Conservation (phyloP, 257 asterid species). For the Anisodus tanguticus region DNA sequence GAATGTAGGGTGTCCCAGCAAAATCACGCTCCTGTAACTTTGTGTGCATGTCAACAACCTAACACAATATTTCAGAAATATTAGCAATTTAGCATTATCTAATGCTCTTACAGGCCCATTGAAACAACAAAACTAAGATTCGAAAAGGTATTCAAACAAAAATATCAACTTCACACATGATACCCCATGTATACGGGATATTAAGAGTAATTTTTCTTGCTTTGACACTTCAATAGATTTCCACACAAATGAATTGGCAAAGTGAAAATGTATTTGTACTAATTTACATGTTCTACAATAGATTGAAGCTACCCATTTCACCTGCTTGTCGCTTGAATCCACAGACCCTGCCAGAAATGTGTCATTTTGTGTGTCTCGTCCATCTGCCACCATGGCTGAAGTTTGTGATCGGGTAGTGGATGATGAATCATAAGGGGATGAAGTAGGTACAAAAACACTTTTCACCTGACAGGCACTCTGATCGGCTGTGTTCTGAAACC, state of each 20-base stretch:
- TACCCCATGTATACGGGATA: slow-evolving; percentile 1
- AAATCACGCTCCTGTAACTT: slow-evolving; percentile 79
- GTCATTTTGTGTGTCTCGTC: slow-evolving; percentile 72
- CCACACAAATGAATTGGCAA: neutral
- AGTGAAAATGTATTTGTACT: neutral
- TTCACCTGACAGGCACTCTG: slow-evolving; percentile 57
- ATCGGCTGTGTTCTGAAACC: slow-evolving; percentile 56
- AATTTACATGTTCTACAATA: slow-evolving; percentile 21
- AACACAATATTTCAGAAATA: slow-evolving; percentile 38
- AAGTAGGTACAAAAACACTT: slow-evolving; percentile 65
- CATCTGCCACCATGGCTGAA: slow-evolving; percentile 72
- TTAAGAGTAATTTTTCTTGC: neutral
- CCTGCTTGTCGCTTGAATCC: slow-evolving; percentile 74
- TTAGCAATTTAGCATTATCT: neutral
- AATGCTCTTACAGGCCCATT: neutral
- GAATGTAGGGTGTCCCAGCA: slow-evolving; percentile 83
- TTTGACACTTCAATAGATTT: neutral
- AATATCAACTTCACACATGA: slow-evolving; percentile 3
- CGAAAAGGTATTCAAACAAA: slow-evolving; percentile 7
- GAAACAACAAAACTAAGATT: slow-evolving; percentile 13
- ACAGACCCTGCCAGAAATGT: slow-evolving; percentile 80
- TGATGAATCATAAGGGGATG: slow-evolving; percentile 82
- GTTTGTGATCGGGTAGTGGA: slow-evolving; percentile 66
- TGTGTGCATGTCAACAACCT: slow-evolving; percentile 72
- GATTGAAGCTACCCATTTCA: slow-evolving; percentile 36